Percentiles rank a stretch among this genome's conserved stretches.
Evolutionary conservation across 805 yeast genomes (phyloP).

Genomic region (Saccharomycopsis microspora): DNA sequence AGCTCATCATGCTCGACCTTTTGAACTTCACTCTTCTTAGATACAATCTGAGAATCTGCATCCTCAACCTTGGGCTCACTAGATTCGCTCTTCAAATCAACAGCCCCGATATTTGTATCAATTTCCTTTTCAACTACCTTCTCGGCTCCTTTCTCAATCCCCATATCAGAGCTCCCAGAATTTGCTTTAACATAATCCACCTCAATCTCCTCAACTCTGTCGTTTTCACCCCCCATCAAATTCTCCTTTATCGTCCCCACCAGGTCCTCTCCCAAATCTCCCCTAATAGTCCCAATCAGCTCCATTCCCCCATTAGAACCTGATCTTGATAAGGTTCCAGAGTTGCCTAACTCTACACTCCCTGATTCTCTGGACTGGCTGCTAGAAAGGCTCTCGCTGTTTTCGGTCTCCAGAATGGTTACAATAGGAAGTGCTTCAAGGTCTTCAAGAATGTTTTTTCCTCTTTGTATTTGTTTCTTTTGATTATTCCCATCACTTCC

Average conservation of each 20-base stretch:
- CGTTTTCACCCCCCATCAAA: neutral
- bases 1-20: neutral
- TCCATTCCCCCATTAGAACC: neutral
- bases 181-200: neutral
- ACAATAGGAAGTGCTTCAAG: neutral
- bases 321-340: neutral
- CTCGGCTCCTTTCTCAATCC: neutral
- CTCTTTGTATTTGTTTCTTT: neutral
- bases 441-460: neutral
- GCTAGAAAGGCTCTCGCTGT: neutral
- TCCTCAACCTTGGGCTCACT: neutral
- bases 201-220: neutral
- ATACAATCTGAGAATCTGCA: neutral
- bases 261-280: neutral
- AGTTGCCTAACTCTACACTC: neutral
- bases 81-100: no score
- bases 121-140: neutral
- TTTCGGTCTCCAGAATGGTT: neutral
- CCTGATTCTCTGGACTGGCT: neutral
- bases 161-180: neutral
- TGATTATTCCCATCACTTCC: neutral
- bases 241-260: neutral
- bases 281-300: neutral
- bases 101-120: neutral
- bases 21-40: neutral